phyloP scores from a whole-genome alignment of 768 basidiomycete genomes.

The Floccularia luteovirens region DNA sequence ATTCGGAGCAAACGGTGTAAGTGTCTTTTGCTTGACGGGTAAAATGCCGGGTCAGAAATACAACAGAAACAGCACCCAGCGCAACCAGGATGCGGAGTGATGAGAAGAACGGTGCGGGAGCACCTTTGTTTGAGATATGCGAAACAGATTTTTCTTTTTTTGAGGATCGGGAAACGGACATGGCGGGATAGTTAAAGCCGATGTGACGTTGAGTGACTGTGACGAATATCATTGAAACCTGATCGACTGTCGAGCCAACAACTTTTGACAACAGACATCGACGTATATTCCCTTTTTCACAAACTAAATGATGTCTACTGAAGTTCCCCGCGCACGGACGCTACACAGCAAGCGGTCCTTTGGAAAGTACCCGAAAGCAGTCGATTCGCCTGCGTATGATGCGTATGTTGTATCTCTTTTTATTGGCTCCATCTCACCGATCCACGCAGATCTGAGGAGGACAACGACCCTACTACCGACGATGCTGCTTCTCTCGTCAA shows the following conservation, averaged over 20 bases:
- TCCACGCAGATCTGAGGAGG: conserved; percentile 65
- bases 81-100: not conserved
- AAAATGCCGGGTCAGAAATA: conserved; percentile 1
- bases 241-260: not conserved
- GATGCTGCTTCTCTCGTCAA: conserved; percentile 52
- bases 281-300: not conserved
- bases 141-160: too few relatives aligned
- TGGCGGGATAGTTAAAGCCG: too few relatives aligned
- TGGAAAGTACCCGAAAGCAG: conserved; percentile 53
- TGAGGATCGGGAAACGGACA: too few relatives aligned
- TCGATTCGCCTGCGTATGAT: conserved; percentile 74
- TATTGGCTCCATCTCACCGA: conserved; percentile 9
- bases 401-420: conserved; percentile 33
- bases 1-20: conserved; percentile 54
- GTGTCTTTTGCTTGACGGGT: conserved; percentile 3
- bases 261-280: not conserved
- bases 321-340: conserved; percentile 25
- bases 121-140: too few relatives aligned
- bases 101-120: too few relatives aligned
- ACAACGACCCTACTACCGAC: conserved; percentile 83
- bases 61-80: conserved; percentile 4
- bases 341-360: conserved; percentile 60
- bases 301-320: conserved; percentile 19
- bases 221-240: not conserved
- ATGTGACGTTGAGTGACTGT: too few relatives aligned